Percentiles rank a stretch among this genome's conserved stretches.
Evolutionary conservation across 306 rosid species (phyloP).

Genomic region (Cicer cuneatum): DNA sequence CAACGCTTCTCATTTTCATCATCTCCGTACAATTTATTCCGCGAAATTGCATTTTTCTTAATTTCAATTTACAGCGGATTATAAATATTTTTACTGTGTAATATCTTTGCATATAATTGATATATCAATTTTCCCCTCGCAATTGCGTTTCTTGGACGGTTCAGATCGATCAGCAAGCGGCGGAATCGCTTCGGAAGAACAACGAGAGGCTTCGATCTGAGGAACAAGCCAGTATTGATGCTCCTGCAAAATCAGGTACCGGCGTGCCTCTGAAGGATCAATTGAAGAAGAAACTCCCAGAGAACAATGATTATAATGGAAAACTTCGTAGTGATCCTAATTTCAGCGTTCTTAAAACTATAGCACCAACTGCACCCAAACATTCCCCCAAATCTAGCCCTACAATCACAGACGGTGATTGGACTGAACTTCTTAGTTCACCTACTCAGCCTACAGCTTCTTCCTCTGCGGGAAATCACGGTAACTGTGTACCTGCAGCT

Average conservation of each 20-base stretch:
- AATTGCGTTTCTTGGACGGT: slow-evolving; percentile 46
- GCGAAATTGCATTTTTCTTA: neutral
- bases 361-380: slow-evolving; percentile 52
- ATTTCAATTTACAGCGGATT: slow-evolving; percentile 18
- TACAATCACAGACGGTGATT: slow-evolving; percentile 72
- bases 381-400: slow-evolving; percentile 54
- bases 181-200: slow-evolving; percentile 84
- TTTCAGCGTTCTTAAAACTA: slow-evolving; percentile 46
- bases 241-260: slow-evolving; percentile 56
- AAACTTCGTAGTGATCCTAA: slow-evolving; percentile 64
- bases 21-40: neutral
- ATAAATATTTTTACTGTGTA: neutral
- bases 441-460: slow-evolving; percentile 52
- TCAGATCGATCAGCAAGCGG: slow-evolving; percentile 99
- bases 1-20: slow-evolving; percentile 6
- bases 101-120: neutral
- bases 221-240: slow-evolving; percentile 51
- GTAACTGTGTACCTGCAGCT: slow-evolving; percentile 50
- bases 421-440: slow-evolving; percentile 86
- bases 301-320: slow-evolving; percentile 60
- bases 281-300: slow-evolving; percentile 71
- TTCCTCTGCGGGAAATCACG: slow-evolving; percentile 49
- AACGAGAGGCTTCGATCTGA: slow-evolving; percentile 63
- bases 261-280: slow-evolving; percentile 78
- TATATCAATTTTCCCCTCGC: neutral